Base-by-base conservation (phyloP, 2,329 filamentous ascomycete genomes). In the Elsinoe batatas region DNA sequence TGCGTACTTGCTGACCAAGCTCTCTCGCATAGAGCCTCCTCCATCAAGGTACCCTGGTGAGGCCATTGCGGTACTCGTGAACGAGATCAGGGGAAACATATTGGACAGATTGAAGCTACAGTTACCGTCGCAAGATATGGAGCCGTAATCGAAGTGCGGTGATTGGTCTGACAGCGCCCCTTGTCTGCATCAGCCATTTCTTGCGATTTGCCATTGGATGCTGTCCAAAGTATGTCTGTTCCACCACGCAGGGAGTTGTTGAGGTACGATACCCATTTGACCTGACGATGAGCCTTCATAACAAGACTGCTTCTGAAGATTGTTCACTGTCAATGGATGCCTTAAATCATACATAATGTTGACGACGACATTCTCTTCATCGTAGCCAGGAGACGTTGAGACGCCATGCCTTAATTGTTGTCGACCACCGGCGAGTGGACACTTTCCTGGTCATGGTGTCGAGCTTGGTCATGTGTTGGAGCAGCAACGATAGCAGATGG, bases 1-100 rank as follows among this genome's bases (percentile, higher is more conserved):
- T 32, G 42, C 22, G 38, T 11, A 8, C 2, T 35, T 54, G 51
- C 51, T 54, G 18, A 54, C 51, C 36, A 32, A 22, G n/a, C 10
- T 15, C 11, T 15, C 4, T 20, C 30, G 22, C 18, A 42, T 35
- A 26, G 36, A 20, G 38, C n/a, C 17, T 33, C 15, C 53, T 55
- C 53, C 53, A 55, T 55, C 53, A 55, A 55, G 53, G 53, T 55
- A 55, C 40, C 40, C 33, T 12, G 47, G 20, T 18, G 6, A 38
- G 53, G 32, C 53, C 53, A 55, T 55, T 47, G 53, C 42, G 53
- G 53, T 55, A 55, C 40, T 47, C 53, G 12, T 33, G 22, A 26
- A 37, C 40, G 17, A n/a, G 36, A 36, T 33, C 35, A 36, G 35
- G 47, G 11, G 33, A 38, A 51, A 17, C n/a, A 33, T 51, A 51